Evolutionary conservation across 768 basidiomycete species (phyloP).

Genomic region (Trametes maxima): DNA sequence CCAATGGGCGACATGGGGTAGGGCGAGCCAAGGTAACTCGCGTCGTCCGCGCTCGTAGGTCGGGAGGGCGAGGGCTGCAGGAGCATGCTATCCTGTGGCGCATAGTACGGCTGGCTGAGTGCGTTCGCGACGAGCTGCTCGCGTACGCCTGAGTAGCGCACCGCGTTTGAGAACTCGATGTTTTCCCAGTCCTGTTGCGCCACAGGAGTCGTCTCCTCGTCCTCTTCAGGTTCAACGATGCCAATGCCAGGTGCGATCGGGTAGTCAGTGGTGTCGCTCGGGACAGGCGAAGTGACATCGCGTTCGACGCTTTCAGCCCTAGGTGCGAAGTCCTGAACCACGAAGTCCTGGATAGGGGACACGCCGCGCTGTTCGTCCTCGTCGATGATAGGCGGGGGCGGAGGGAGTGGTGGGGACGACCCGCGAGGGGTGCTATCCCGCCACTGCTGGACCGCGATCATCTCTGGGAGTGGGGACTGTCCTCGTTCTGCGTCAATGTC

Average conservation of each 20-base stretch:
- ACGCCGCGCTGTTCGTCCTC: constrained; percentile 22
- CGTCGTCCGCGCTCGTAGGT: not conserved
- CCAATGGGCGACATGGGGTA: constrained; percentile 18
- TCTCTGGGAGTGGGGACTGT: not conserved
- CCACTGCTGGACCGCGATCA: not conserved
- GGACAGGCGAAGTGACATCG: not conserved
- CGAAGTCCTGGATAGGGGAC: constrained; percentile 8
- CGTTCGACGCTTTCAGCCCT: not conserved
- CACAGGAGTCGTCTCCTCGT: constrained; percentile 2
- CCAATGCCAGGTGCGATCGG: constrained; percentile 6
- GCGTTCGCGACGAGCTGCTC: constrained; percentile 18
- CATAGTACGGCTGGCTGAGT: constrained; percentile 9
- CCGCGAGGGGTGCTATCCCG: not conserved
- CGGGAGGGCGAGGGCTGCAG: constrained; percentile 9
- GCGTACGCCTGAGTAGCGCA: constrained; percentile 11
- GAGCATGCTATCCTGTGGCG: not conserved
- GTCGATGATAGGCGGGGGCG: constrained; percentile 1
- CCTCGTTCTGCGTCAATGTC: constrained; percentile 22
- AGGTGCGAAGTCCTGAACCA: not conserved
- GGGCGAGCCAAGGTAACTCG: constrained; percentile 2
- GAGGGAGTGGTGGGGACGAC: constrained; percentile 7
- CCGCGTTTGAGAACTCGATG: constrained; percentile 23
- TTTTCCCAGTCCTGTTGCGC: constrained; percentile 15
- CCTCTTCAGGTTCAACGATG: not conserved
- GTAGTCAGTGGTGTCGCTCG: constrained; percentile 1